A percentile compares a stretch with the other conserved stretches of the same genome.
Evolutionary conservation across 345 rosid genomes (phyloP).

Genomic region (Sisymbrium irio): DNA sequence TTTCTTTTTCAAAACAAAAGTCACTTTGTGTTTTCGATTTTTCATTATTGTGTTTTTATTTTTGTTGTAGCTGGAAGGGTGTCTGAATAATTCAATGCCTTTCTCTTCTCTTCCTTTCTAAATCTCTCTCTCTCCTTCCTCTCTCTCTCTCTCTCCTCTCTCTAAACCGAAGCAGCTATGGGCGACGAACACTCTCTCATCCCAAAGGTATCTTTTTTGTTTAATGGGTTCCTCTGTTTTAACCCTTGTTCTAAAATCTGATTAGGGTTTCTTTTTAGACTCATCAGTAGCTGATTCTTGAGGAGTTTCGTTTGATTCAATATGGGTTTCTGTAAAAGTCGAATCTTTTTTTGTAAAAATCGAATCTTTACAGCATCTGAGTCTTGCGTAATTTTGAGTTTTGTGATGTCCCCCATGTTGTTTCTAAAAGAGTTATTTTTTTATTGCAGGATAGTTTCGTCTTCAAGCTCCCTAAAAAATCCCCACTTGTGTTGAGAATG

Average conservation of each 20-base stretch:
- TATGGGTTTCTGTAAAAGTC: conserved; percentile 9
- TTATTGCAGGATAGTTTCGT: conserved; percentile 65
- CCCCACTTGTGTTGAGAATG: conserved; percentile 79
- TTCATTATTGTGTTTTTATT: conserved; percentile 23
- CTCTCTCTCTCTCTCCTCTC: conserved; percentile 28
- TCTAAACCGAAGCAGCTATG: conserved; percentile 41
- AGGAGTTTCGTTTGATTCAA: neutral
- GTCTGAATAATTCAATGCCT: conserved; percentile 52
- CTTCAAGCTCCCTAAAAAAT: conserved; percentile 77
- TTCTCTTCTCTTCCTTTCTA: conserved; percentile 36
- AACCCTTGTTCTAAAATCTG: conserved; percentile 36
- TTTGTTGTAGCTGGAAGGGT: conserved; percentile 18
- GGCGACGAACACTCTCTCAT: conserved; percentile 71
- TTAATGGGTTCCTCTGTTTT: neutral
- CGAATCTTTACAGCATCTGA: conserved; percentile 5
- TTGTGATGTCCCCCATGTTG: neutral
- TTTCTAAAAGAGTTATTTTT: too few species aligned
- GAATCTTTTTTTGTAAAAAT: conserved; percentile 14
- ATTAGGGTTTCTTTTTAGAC: conserved; percentile 22
- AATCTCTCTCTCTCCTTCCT: conserved; percentile 32
- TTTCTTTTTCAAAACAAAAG: conserved; percentile 4
- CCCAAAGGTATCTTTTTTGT: conserved; percentile 55
- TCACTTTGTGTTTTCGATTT: conserved; percentile 24
- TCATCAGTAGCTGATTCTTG: conserved; percentile 5
- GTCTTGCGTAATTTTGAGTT: conserved; percentile 2